phyloP scores from a whole-genome alignment of 2,329 filamentous ascomycete species.

The Herpomyces periplanetae region DNA sequence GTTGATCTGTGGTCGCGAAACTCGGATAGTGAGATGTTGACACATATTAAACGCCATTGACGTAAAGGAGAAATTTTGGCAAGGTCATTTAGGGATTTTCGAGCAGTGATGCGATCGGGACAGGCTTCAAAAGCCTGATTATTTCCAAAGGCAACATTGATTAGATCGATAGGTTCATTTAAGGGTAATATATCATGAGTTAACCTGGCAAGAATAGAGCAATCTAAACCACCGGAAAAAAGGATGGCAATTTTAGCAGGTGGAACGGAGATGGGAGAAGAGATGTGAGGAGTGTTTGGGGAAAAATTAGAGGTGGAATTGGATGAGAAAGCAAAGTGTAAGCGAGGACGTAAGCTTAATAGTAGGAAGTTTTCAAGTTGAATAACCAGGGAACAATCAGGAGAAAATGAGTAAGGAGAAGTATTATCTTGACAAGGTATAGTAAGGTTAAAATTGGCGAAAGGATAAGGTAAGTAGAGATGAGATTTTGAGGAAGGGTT shows the following conservation, averaged over 20 bases:
- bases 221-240: constrained; percentile 81
- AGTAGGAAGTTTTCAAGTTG: too few species aligned
- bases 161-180: constrained; percentile 32
- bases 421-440: too few species aligned
- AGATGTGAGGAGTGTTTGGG: constrained; percentile 2
- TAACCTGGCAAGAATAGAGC: constrained; percentile 46
- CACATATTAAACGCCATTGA: constrained; percentile 39
- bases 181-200: constrained; percentile 30
- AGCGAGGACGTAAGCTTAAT: too few species aligned
- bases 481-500: too few species aligned
- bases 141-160: constrained; percentile 93
- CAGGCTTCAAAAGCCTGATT: constrained; percentile 48
- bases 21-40: constrained; percentile 47
- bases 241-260: constrained; percentile 26
- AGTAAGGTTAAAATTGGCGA: too few species aligned
- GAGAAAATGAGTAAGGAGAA: too few species aligned
- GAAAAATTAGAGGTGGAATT: constrained; percentile 6
- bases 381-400: too few species aligned
- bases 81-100: constrained; percentile 39
- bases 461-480: too few species aligned
- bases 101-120: constrained; percentile 57
- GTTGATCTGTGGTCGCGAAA: constrained; percentile 23
- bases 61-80: constrained; percentile 23
- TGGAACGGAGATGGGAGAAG: constrained; percentile 2
- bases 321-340: neutral